These are phyloP conservation scores for Penicillium sp. DNA, from an alignment of 2,329 filamentous ascomycete genomes.

Conservation along the genomic window DNA sequence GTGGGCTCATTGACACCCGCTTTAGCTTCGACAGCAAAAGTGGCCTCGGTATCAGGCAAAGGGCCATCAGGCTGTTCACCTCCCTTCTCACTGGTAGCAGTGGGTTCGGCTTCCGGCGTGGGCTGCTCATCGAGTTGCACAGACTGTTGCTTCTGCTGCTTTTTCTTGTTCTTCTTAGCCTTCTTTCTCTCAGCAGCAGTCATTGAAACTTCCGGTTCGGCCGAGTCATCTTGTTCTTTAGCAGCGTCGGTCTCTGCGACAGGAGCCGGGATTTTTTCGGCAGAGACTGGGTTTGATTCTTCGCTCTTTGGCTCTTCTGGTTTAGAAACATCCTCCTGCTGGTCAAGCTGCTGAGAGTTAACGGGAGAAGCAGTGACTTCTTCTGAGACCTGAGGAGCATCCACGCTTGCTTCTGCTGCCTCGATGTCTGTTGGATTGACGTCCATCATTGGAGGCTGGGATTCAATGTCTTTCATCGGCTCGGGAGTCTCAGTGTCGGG, in stretches of 20 bases:
- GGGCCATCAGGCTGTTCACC: background rate
- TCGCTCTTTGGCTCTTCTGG: constrained; percentile 4
- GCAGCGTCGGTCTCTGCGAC: background rate
- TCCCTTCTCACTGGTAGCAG: background rate
- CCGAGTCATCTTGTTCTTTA: background rate
- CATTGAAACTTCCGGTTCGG: constrained; percentile 12
- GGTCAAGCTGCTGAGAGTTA: background rate
- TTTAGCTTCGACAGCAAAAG: background rate
- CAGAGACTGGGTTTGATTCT: background rate
- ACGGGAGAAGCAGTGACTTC: background rate
- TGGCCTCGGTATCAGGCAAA: background rate
- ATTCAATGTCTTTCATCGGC: background rate
- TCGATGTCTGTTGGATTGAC: background rate
- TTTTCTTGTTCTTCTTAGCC: constrained; percentile 43
- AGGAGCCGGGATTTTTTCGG: background rate
- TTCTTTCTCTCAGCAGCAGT: constrained; percentile 36
- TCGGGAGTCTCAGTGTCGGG: background rate
- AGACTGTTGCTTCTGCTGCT: constrained; percentile 20
- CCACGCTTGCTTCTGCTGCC: background rate
- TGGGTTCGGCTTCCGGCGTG: constrained; percentile 1
- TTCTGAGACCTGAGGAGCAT: background rate
- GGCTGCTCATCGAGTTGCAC: constrained; percentile 13
- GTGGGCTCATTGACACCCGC: background rate
- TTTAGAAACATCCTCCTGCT: background rate
- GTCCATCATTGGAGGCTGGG: background rate